Evolutionary conservation across 2,329 filamentous ascomycete genomes (phyloP).

Genomic region (Arthrobotrys entomopaga): DNA sequence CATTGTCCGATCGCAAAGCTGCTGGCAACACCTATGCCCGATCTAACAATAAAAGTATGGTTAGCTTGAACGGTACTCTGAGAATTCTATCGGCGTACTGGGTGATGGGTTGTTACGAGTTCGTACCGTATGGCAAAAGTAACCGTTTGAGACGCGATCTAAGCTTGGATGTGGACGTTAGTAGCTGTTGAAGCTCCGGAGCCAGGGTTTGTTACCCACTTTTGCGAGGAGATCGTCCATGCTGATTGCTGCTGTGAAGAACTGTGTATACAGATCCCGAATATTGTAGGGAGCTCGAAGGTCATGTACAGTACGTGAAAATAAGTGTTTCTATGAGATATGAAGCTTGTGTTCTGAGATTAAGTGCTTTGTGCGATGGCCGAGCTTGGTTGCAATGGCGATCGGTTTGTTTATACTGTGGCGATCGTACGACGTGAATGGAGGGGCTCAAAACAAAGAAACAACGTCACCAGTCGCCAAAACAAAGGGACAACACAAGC

Average conservation of each 20-base stretch:
- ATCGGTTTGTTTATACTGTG: no score
- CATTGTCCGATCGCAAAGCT: slow-evolving; percentile 59
- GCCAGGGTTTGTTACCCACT: slow-evolving; percentile 40
- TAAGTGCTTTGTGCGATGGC: no score
- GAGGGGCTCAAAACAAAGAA: no score
- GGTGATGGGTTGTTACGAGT: background rate
- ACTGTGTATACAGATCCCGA: no score
- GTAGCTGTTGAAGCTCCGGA: background rate
- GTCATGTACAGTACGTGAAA: no score
- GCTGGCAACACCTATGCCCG: slow-evolving; percentile 59
- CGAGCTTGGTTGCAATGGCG: background rate
- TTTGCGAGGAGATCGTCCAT: slow-evolving; percentile 55
- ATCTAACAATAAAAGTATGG: slow-evolving; percentile 40
- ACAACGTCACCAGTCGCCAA: no score
- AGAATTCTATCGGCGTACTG: background rate
- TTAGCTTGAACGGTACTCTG: slow-evolving; percentile 11
- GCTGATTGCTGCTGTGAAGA: background rate
- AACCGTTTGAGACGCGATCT: slow-evolving; percentile 55
- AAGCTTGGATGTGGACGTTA: slow-evolving; percentile 10
- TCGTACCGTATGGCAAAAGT: slow-evolving; percentile 53
- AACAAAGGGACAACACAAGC: no score
- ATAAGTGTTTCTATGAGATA: no score
- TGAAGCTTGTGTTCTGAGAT: no score
- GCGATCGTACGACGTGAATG: no score
- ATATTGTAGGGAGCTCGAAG: no score